Percentiles rank a stretch among this genome's conserved stretches.
phyloP scores from a whole-genome alignment of 2,329 filamentous ascomycete genomes.

The Cercospora berteroae region DNA sequence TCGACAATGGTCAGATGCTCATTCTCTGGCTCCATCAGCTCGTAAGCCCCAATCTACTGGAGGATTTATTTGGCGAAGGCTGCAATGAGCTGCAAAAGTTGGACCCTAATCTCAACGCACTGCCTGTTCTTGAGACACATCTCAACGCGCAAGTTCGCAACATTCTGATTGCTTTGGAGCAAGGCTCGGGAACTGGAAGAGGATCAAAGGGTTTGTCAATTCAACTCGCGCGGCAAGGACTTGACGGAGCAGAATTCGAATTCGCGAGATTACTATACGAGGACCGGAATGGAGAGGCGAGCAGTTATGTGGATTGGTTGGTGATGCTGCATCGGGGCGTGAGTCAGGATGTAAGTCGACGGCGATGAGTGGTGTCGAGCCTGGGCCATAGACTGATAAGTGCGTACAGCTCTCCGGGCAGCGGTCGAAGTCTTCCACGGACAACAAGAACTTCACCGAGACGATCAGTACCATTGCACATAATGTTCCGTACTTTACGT shows the following conservation, averaged over 20 bases:
- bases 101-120: constrained; percentile 73
- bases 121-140: constrained; percentile 86
- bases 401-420: constrained; percentile 33
- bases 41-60: constrained; percentile 85
- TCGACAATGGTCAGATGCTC: constrained; percentile 92
- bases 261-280: constrained; percentile 89
- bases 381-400: constrained; percentile 20
- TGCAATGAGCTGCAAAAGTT: constrained; percentile 69
- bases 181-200: constrained; percentile 49
- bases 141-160: constrained; percentile 94
- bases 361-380: background rate
- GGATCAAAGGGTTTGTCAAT: constrained; percentile 73
- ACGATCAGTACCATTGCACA: constrained; percentile 35
- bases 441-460: constrained; percentile 29
- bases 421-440: constrained; percentile 28
- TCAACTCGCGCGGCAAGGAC: constrained; percentile 84
- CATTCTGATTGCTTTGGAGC: constrained; percentile 82
- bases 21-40: constrained; percentile 90
- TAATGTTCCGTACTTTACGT: constrained; percentile 29
- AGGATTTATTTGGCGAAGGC: constrained; percentile 83
- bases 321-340: constrained; percentile 93
- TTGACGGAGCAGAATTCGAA: constrained; percentile 94
- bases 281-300: constrained; percentile 95
- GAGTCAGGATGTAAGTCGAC: constrained; percentile 66
- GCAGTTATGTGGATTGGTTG: constrained; percentile 97